Evolutionary conservation across 495 filamentous ascomycete genomes (phyloP), one percentile per base, ranked within the genome.

Genomic region (Penicillium verhagenii): DNA sequence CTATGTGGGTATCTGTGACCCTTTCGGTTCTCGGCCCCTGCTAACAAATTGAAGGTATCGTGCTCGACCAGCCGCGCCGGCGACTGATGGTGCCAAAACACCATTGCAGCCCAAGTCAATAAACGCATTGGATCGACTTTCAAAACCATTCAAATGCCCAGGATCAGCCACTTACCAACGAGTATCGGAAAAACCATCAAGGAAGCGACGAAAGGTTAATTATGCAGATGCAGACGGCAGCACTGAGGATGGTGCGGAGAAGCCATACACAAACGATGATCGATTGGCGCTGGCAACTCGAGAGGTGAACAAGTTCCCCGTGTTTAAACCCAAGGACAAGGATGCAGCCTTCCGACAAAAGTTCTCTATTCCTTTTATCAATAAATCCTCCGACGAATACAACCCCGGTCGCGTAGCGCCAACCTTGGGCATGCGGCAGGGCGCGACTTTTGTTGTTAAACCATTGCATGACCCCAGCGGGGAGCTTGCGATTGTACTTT

Each of bases 401-500:
- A 88, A 91, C 64, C 75, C 87, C 2, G 83, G 84, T 43, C 80
- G 94, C 23, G 85, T 90, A 5, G 87, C 95, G 9, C 94, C 95
- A 3, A 87, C 90, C 0, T 71, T 99, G 28, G 94, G 94, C 2
- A 79, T 99, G 75, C 77, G 94, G 57, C 86, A 82, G 64, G 91
- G 93, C 10, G 86, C 88, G 2, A 82, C 85, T 6, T 97, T 97
- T 69, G 80, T 96, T 11, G 91, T 92, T 19, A 96, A 90, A 60
- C 88, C 94, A 37, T 69, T 99, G 50, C 95, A 99, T 67, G 94
- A 99, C 62, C 94, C 94, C 0, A 90, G 87, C 64, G 95, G 90
- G 52, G 95, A 99, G 63, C 96, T 97, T 72, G 88, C 94, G 1
- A 97, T 99, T 61, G 94, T 99, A 6, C 72, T 99, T 9, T 92